phyloP scores from a whole-genome alignment of 805 yeast species.

The Teunomyces pallodes region DNA sequence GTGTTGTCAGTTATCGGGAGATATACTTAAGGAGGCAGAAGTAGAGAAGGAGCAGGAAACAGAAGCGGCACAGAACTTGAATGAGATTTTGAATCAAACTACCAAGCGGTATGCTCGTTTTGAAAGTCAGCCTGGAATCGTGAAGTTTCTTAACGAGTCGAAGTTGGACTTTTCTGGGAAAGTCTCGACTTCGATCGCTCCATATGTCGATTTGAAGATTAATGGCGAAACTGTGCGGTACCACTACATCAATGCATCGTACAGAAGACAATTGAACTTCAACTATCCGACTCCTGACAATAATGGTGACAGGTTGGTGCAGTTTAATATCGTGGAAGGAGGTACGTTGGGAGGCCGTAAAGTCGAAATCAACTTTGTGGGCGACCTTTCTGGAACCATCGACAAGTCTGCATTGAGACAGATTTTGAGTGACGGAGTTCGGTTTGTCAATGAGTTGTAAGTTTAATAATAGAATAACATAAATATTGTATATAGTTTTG shows the following conservation, averaged over 20 bases:
- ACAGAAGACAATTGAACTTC: slow-evolving; percentile 46
- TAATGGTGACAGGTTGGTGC: slow-evolving; percentile 30
- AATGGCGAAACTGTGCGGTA: slow-evolving; percentile 41
- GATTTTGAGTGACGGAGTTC: slow-evolving; percentile 22
- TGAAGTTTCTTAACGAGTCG: slow-evolving; percentile 35
- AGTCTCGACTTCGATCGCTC: slow-evolving; percentile 34
- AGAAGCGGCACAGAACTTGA: slow-evolving; percentile 5
- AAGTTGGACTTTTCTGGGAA: slow-evolving; percentile 42
- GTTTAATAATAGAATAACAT: background rate
- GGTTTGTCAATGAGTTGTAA: slow-evolving; percentile 16
- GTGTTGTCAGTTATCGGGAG: slow-evolving; percentile 36
- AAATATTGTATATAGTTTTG: slow-evolving; percentile 1
- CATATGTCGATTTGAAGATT: slow-evolving; percentile 36
- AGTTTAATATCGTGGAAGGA: slow-evolving; percentile 51
- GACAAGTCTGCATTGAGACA: slow-evolving; percentile 20
- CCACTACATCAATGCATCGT: slow-evolving; percentile 41
- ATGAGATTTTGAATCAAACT: slow-evolving; percentile 16
- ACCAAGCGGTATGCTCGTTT: slow-evolving; percentile 28
- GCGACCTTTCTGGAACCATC: slow-evolving; percentile 24
- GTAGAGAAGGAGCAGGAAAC: slow-evolving; percentile 9
- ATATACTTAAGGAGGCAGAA: slow-evolving; percentile 20
- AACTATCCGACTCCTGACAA: slow-evolving; percentile 18
- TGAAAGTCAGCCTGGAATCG: slow-evolving; percentile 41
- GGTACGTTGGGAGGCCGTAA: slow-evolving; percentile 56
- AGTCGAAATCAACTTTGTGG: slow-evolving; percentile 48